Evolutionary conservation across 1,284 basidiomycete genomes (phyloP), one percentile per base, ranked within the genome.

Genomic region (Melampsora abietis-canadensis): DNA sequence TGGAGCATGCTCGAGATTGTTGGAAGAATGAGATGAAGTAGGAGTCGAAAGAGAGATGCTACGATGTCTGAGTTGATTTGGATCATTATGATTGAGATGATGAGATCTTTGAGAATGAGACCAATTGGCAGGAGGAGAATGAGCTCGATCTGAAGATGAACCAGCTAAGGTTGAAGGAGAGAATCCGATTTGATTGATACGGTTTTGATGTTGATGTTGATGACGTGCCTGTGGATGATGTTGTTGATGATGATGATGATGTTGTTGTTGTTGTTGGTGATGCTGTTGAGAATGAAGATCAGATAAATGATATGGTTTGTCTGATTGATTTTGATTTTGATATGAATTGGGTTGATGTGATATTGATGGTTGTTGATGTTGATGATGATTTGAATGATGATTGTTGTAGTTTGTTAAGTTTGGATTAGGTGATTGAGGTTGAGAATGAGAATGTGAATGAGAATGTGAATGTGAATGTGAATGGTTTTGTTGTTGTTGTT

Each of bases 91-190:
- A 30, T 61, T 5, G 1, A 37, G 60, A 66, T 74, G 48, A 21
- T 37, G 70, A 24, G 64, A 57, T 19, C 65, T 51, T n/a, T 62
- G 59, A 54, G 62, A 74, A 44, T 47, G 70, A 21, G 70, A 74
- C 17, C 48, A 61, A 19, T 34, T n/a, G 19, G 40, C 62, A 60
- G 64, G 62, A n/a, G 70, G 65, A 30, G 60, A 61, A 44, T 57
- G 70, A 46, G 70, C 21, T 24, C 64, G 68, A 27, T 40, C 34
- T 19, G 34, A 30, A 27, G 57, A 34, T 48, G 60, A 19, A 63
- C 61, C 15, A n/a, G 60, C 27, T 44, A 48, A 46, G 51, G 15
- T 46, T 21, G 59, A 68, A n/a, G 19, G 67, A 40, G 21, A 40
- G 46, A 34, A 40, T 30, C 17, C 47, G 65, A 27, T n/a, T 47